phyloP scores from a whole-genome alignment of 305 asterid genomes.

The Andrographis paniculata region DNA sequence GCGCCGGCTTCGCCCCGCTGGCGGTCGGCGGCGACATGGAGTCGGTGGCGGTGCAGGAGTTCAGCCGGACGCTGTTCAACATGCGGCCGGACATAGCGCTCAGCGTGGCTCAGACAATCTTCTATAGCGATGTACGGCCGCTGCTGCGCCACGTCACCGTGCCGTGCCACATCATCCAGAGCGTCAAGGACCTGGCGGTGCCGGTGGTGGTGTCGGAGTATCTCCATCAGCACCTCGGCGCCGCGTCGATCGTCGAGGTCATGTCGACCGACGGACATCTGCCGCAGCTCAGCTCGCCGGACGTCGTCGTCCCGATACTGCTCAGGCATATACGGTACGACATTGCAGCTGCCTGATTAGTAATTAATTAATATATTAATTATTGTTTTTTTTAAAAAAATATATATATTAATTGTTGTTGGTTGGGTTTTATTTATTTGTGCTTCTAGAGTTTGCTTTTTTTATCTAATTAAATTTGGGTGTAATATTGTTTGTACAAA shows the following conservation, averaged over 20 bases:
- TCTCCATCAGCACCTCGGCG: constrained; percentile 55
- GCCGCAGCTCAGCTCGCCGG: constrained; percentile 79
- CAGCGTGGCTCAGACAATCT: constrained; percentile 54
- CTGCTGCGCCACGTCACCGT: constrained; percentile 44
- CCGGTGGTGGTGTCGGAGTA: constrained; percentile 71
- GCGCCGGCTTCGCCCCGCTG: constrained; percentile 69
- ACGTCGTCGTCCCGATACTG: constrained; percentile 54
- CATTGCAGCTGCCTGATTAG: constrained; percentile 25
- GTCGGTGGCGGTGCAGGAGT: constrained; percentile 62
- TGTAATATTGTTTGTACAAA: no score
- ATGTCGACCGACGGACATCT: constrained; percentile 75
- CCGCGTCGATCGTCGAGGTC: constrained; percentile 68
- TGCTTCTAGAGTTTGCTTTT: no score
- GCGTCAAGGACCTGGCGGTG: constrained; percentile 80
- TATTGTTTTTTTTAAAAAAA: not conserved
- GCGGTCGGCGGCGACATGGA: constrained; percentile 84
- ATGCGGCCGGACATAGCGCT: constrained; percentile 85
- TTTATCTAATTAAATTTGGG: no score
- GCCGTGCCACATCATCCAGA: constrained; percentile 82
- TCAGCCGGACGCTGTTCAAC: constrained; percentile 70
- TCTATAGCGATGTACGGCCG: constrained; percentile 54
- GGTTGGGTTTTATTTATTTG: no score
- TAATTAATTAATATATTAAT: no score
- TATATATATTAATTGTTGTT: no score
- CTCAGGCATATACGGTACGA: constrained; percentile 58